phyloP scores from a whole-genome alignment of 1,284 basidiomycete genomes.

The Ustilago trichophora region DNA sequence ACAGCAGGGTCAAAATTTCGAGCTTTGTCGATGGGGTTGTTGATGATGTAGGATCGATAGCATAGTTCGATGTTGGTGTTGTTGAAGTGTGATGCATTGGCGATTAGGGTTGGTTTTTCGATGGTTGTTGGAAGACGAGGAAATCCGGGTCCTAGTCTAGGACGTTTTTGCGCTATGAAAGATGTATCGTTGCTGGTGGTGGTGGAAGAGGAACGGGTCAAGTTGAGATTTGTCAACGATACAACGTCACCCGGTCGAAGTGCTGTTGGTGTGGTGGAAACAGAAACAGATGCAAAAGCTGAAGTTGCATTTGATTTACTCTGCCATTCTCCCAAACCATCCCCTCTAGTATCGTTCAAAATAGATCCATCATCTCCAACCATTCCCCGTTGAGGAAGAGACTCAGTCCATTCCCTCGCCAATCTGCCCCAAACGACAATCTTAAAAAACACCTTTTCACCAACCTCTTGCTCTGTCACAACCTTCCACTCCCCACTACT shows the following conservation, averaged over 20 bases:
- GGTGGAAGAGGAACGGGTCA: constrained; percentile 3
- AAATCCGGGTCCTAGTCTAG: constrained; percentile 13
- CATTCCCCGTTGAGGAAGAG: too few species aligned
- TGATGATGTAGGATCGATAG: constrained; percentile 3
- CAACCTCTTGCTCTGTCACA: background rate
- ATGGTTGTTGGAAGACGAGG: background rate
- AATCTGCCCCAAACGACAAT: constrained; percentile 23
- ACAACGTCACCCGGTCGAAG: constrained; percentile 26
- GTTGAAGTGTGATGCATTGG: background rate
- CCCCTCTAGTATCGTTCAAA: too few species aligned
- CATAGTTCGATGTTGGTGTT: constrained; percentile 10
- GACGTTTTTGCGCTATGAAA: background rate
- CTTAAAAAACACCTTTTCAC: constrained; percentile 15
- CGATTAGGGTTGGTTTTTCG: background rate
- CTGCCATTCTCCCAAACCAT: too few species aligned
- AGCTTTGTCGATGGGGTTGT: background rate
- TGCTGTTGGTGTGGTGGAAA: background rate
- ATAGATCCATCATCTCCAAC: too few species aligned
- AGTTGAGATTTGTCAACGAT: constrained; percentile 9
- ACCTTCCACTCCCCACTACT: background rate
- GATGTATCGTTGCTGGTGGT: background rate
- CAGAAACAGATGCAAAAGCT: too few species aligned
- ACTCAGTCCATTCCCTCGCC: constrained; percentile 14
- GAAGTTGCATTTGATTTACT: too few species aligned
- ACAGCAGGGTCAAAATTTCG: constrained; percentile 25